Evolutionary conservation across 441 rosid species (phyloP), one percentile per base, ranked within the genome.

Genomic region (Arabidopsis lyrata): DNA sequence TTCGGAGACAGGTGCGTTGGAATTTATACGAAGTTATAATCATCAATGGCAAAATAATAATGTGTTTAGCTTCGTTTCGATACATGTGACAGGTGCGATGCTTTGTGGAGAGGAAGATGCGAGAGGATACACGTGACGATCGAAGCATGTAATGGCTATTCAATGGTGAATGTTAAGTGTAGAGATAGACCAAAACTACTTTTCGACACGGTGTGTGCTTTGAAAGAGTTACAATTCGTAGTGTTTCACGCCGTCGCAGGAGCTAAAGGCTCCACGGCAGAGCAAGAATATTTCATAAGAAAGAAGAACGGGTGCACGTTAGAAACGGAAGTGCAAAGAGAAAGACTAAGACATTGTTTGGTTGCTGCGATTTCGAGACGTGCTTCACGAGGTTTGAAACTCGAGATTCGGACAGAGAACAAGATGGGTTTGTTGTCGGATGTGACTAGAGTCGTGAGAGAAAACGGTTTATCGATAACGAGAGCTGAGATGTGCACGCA

Each of bases 271-370:
- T 32, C 72, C 15, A 75, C 82, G 56, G 96, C 99, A 16, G 85
- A 90, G 66, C 89, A 95, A 94, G 97, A 95, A 78, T 95, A 90
- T 72, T 95, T 87, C 72, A 81, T 95, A 64, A 77, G 97, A 71
- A 93, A 84, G 34, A 85, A 83, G 72, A 90, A 88, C 42, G 97
- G 97, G 0, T 80, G 89, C 80, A 85, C 87, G 29, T 62, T 87
- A 81, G 86, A 86, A 41, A 81, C 90, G 4, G 88, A 90, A 16
- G 52, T 5, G 11, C 88, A 92, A 71, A 78, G 93, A 81, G 82
- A 39, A 6, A 83, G 72, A 42, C 85, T 95, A 38, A 74, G 82
- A 3, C 86, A 85, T 56, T 86, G 90, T 73, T 82, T 95, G 73
- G 84, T 95, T 11, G 97, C 96, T 18, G 95, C 97, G 9, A 81